Base-by-base conservation (phyloP, 192 early-diverging fungal species). In the Backusella macrospora region DNA sequence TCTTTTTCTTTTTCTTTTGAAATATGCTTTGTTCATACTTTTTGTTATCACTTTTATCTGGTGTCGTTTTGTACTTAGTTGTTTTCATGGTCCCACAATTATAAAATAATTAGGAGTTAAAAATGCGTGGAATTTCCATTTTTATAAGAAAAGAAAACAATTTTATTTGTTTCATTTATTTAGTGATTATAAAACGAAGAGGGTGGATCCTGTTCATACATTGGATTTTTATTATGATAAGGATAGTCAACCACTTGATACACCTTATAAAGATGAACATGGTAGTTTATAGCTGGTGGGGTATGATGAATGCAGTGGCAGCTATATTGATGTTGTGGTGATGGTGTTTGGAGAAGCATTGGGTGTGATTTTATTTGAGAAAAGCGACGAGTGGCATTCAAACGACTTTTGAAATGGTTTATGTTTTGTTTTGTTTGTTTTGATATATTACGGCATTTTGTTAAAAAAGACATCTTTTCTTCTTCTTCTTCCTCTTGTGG, bases 361-460 rank as follows among this genome's bases (percentile, higher is more conserved):
- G 52, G 52, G 26, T 59, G 52, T 59, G 52, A 3, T 59, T 59
- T 59, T 59, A 59, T 59, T 59, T 59, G 52, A 26, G 52, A 59
- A 12, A 59, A 59, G 21, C 52, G 52, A 26, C 52, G 52, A 13
- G 52, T 59, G 5, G 52, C 21, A 59, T 59, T 59, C 13, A 59
- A 26, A 8, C 52, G 52, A 59, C 52, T 59, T 59, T 59, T 59
- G 12, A 59, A 26, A 59, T 59, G 52, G 5, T 14, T 59, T 8
- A 59, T 59, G 12, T 59, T 59, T 5, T 59, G 21, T 23, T 59
- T 59, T 26, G 52, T 59, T 59, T 59, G 52, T 26, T 26, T 23
- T 59, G 52, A 59, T 59, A 26, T 23, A 59, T 59, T 59, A 0
- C 52, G 52, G 26, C 52, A 59, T 23, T 59, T 59, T 59, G 52